Evolutionary conservation across 495 filamentous ascomycete species (phyloP).

Genomic region (Neurospora sp.): DNA sequence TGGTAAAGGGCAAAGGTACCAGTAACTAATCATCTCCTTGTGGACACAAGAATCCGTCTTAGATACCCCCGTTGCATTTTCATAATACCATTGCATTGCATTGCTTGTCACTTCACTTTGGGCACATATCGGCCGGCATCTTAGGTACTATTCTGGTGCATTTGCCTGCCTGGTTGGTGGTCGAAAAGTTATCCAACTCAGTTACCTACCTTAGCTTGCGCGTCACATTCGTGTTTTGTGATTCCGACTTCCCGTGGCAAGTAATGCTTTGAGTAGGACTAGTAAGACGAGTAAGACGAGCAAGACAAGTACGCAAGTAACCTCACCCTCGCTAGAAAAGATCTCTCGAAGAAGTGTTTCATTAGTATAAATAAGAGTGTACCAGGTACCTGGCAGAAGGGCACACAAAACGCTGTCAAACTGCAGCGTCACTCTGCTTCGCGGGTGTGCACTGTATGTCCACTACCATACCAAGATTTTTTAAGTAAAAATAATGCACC

Average conservation of each 20-base stretch:
- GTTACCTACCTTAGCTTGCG: neutral
- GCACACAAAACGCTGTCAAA: too few relatives aligned
- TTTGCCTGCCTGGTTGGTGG: neutral
- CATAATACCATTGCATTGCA: neutral
- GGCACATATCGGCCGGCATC: neutral
- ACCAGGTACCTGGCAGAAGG: too few relatives aligned
- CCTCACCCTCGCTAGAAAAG: too few relatives aligned
- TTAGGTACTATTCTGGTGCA: neutral
- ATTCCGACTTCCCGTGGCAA: neutral
- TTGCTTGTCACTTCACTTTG: neutral
- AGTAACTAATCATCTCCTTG: neutral
- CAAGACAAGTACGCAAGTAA: too few relatives aligned
- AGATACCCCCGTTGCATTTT: neutral
- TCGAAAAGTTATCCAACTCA: neutral
- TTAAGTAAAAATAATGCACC: too few relatives aligned
- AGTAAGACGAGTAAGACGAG: neutral
- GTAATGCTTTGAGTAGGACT: neutral
- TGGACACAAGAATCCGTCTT: neutral
- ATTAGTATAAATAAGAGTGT: too few relatives aligned
- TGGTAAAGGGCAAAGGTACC: neutral
- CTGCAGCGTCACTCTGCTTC: too few relatives aligned
- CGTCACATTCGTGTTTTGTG: neutral
- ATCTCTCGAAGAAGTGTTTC: too few relatives aligned
- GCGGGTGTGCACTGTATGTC: too few relatives aligned
- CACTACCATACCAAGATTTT: too few relatives aligned